phyloP scores from a whole-genome alignment of 2,329 filamentous ascomycete species.

The Cryphonectria parasitica region DNA sequence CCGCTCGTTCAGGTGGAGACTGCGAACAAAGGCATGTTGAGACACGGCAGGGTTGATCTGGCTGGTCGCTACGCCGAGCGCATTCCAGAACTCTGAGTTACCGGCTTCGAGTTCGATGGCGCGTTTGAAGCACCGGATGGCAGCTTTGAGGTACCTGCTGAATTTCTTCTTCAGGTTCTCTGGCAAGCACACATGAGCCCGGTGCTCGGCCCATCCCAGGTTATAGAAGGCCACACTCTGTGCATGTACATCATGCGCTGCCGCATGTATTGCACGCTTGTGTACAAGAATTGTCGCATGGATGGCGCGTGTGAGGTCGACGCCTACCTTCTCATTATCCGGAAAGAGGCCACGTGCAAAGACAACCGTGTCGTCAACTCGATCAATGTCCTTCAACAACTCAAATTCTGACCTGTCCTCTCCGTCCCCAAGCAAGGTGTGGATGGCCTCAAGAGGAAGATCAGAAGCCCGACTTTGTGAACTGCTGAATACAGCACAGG shows the following conservation, averaged over 20 bases:
- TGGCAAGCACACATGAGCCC: slow-evolving; percentile 72
- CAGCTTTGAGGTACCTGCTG: slow-evolving; percentile 74
- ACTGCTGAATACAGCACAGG: slow-evolving; percentile 80
- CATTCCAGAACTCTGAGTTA: slow-evolving; percentile 97
- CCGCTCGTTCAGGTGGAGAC: slow-evolving; percentile 88
- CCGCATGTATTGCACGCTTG: slow-evolving; percentile 80
- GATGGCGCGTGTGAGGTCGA: slow-evolving; percentile 62
- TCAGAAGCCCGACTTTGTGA: slow-evolving; percentile 69
- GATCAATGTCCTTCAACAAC: slow-evolving; percentile 71
- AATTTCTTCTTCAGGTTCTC: slow-evolving; percentile 57
- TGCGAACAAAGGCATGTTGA: slow-evolving; percentile 91
- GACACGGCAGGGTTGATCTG: slow-evolving; percentile 83
- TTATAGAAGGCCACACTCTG: slow-evolving; percentile 98
- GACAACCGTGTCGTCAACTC: slow-evolving; percentile 52
- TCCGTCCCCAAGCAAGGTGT: slow-evolving; percentile 60
- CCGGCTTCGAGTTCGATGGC: slow-evolving; percentile 94
- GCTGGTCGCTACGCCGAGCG: slow-evolving; percentile 88
- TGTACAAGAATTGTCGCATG: slow-evolving; percentile 80
- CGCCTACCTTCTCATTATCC: slow-evolving; percentile 51
- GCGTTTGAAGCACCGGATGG: slow-evolving; percentile 90
- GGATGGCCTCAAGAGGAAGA: slow-evolving; percentile 64
- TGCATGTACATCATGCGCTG: slow-evolving; percentile 76
- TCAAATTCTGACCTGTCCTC: slow-evolving; percentile 59
- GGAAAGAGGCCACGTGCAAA: slow-evolving; percentile 50
- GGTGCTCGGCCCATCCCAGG: slow-evolving; percentile 89